A percentile compares a stretch with the other conserved stretches of the same genome.
These are phyloP conservation scores for Komagataella kurtzmanii DNA, from an alignment of 805 yeast genomes.

Conservation along the genomic window DNA sequence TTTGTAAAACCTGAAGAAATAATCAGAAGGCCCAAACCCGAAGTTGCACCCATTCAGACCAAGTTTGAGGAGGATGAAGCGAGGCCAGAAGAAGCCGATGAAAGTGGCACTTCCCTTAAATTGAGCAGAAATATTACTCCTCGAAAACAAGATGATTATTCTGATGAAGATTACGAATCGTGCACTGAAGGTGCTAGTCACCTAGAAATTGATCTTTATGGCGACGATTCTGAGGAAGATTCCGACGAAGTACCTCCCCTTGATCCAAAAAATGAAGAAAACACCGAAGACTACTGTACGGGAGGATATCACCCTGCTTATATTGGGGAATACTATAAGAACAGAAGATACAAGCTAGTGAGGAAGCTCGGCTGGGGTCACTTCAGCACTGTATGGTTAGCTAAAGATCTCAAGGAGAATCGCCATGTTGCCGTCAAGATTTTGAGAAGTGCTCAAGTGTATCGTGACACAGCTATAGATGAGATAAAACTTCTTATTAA, in stretches of 20 bases:
- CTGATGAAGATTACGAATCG: constrained; percentile 1
- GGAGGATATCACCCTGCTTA: constrained; percentile 96
- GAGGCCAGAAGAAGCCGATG: not conserved
- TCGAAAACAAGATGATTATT: not conserved
- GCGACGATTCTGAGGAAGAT: constrained; percentile 13
- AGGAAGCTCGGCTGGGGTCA: constrained; percentile 99
- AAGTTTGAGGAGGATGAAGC: not conserved
- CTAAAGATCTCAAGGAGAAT: constrained; percentile 40
- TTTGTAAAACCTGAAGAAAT: not conserved
- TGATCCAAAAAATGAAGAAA: constrained; percentile 60
- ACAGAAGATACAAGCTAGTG: constrained; percentile 57
- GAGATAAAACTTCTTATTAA: constrained; percentile 72
- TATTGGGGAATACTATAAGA: constrained; percentile 74
- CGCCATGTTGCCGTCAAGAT: constrained; percentile 89
- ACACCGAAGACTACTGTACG: constrained; percentile 66
- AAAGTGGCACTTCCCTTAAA: not conserved
- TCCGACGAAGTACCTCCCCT: constrained; percentile 20
- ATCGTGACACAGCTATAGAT: constrained; percentile 89
- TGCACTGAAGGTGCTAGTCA: constrained; percentile 3
- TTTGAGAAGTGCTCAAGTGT: constrained; percentile 81
- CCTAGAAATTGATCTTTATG: not conserved
- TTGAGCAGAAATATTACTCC: not conserved
- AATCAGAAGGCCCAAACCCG: not conserved
- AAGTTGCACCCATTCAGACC: not conserved
- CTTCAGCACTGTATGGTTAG: constrained; percentile 92